Evolutionary conservation across 805 yeast genomes (phyloP).

Genomic region (Nakazawaea holstii): DNA sequence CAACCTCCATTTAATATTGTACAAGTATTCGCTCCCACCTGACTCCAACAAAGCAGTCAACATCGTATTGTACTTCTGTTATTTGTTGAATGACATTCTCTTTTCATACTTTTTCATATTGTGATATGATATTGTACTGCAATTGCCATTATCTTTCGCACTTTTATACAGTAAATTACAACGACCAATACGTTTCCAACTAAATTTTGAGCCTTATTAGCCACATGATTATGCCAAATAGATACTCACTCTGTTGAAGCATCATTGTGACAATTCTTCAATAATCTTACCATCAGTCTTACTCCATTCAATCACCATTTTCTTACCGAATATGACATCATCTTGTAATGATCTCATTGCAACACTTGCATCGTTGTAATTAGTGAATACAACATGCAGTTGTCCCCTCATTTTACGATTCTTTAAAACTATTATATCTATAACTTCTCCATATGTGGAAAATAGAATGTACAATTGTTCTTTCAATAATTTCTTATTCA

Average conservation of each 20-base stretch:
- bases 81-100: too few species aligned
- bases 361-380: constrained; percentile 41
- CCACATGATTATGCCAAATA: too few species aligned
- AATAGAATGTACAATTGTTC: constrained; percentile 54
- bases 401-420: constrained; percentile 48
- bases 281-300: constrained; percentile 24
- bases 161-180: too few species aligned
- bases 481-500: constrained; percentile 37
- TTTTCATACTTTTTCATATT: too few species aligned
- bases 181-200: too few species aligned
- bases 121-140: too few species aligned
- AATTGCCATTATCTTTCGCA: too few species aligned
- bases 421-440: constrained; percentile 35
- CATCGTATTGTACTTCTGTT: too few species aligned
- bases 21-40: too few species aligned
- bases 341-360: constrained; percentile 46
- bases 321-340: constrained; percentile 48
- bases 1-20: too few species aligned
- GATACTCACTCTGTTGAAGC: too few species aligned
- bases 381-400: constrained; percentile 55
- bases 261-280: constrained; percentile 10
- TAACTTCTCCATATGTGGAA: constrained; percentile 60
- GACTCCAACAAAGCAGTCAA: too few species aligned
- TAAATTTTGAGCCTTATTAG: neutral
- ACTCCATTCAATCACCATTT: constrained; percentile 39